phyloP scores from a whole-genome alignment of 2,329 filamentous ascomycete genomes.

The Dothideomycetidae sp. region DNA sequence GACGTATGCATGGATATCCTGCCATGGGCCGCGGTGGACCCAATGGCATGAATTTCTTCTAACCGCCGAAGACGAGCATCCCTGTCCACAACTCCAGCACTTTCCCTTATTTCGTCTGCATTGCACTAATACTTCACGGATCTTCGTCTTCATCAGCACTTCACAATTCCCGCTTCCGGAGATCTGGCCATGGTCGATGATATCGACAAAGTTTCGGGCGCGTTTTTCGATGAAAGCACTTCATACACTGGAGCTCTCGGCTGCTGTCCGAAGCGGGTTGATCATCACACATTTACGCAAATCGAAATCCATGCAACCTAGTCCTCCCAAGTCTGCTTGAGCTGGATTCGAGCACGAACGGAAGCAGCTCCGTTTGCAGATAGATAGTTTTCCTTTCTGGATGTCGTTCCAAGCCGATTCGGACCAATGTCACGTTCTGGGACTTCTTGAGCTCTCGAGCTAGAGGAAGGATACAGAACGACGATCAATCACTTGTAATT shows the following conservation, averaged over 20 bases:
- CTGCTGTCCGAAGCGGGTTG: too few relatives aligned
- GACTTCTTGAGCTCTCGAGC: neutral
- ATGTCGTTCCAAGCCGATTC: neutral
- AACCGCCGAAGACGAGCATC: too few relatives aligned
- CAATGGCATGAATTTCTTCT: neutral
- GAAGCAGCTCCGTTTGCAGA: neutral
- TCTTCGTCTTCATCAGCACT: neutral
- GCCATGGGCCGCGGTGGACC: neutral
- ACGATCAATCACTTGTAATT: neutral
- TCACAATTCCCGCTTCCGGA: too few relatives aligned
- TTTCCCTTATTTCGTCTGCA: neutral
- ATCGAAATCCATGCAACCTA: neutral
- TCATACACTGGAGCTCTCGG: neutral
- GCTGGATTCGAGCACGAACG: neutral
- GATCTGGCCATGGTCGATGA: neutral
- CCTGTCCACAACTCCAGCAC: too few relatives aligned
- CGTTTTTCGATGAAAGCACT: too few relatives aligned
- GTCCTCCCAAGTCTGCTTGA: neutral
- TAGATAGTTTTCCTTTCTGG: neutral
- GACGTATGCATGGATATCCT: neutral
- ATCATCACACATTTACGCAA: neutral
- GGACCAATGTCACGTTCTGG: neutral
- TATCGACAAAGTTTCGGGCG: too few relatives aligned
- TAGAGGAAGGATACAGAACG: neutral
- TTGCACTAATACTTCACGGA: neutral